Conservation (phyloP, 495 filamentous ascomycete genomes). For the Aspergillus bridgeri region DNA sequence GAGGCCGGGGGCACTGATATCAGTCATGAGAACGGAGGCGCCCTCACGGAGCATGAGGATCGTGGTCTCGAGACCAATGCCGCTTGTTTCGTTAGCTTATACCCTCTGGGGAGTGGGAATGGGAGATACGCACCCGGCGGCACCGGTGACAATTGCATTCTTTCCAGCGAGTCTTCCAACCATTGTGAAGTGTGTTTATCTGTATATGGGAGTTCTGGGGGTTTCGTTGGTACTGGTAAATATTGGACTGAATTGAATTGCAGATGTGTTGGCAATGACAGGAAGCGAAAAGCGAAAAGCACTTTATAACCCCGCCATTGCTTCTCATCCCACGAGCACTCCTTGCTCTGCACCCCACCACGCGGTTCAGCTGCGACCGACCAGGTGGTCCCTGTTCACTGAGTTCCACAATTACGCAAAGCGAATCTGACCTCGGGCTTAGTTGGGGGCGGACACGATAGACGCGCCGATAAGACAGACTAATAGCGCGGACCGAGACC, state of each 20-base stretch:
- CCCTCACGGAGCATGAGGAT: constrained; percentile 92
- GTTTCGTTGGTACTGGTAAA: background rate
- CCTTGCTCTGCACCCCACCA: background rate
- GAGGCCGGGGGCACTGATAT: constrained; percentile 72
- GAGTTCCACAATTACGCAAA: background rate
- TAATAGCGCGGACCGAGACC: constrained; percentile 6
- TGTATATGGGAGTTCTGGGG: background rate
- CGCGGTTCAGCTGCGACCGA: background rate
- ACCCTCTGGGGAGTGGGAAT: background rate
- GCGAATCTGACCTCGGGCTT: background rate
- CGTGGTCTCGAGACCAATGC: constrained; percentile 91
- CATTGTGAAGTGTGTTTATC: constrained; percentile 11
- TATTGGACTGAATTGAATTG: background rate
- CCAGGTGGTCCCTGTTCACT: background rate
- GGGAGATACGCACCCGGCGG: constrained; percentile 66
- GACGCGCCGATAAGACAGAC: background rate
- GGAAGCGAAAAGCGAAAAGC: background rate
- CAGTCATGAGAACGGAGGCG: constrained; percentile 80
- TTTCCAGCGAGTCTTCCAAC: constrained; percentile 72
- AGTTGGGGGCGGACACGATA: background rate
- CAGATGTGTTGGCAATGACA: no score
- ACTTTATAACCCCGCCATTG: background rate
- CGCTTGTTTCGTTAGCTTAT: constrained; percentile 47
- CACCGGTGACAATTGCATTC: constrained; percentile 88
- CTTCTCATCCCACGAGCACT: background rate